Percentiles rank a stretch among this genome's conserved stretches.
These are phyloP conservation scores for Xylaria sp. DNA, from an alignment of 2,329 filamentous ascomycete genomes.

Conservation along the genomic window DNA sequence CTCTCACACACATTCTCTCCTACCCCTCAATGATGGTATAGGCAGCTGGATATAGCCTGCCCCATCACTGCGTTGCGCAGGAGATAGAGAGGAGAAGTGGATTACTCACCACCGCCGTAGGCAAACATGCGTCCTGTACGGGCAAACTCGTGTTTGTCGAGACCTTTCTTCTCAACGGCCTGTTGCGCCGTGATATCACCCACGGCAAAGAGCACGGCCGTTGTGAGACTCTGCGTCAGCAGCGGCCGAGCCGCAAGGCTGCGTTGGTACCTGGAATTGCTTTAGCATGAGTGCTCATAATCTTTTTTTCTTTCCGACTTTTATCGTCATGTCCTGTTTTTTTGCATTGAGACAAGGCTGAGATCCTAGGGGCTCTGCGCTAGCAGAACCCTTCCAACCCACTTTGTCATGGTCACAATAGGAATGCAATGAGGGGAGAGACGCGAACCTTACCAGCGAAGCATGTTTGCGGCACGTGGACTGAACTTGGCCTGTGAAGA, in stretches of 20 bases:
- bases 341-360: constrained; percentile 6
- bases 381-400: constrained; percentile 7
- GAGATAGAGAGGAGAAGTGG: not conserved
- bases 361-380: not conserved
- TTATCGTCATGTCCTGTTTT: not conserved
- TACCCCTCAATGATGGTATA: no score
- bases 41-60: not conserved
- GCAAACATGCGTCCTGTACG: constrained; percentile 82
- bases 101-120: constrained; percentile 78
- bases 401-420: not conserved
- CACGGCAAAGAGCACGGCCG: constrained; percentile 89
- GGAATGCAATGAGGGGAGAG: not conserved
- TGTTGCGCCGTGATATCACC: constrained; percentile 94
- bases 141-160: constrained; percentile 77
- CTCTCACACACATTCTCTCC: not conserved
- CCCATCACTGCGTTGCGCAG: not conserved
- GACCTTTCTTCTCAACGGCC: constrained; percentile 82
- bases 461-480: constrained; percentile 43
- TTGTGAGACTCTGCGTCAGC: constrained; percentile 90
- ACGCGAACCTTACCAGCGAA: constrained; percentile 47
- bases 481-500: constrained; percentile 17
- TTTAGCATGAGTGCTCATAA: constrained; percentile 2
- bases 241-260: constrained; percentile 83
- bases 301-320: not conserved
- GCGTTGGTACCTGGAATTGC: constrained; percentile 78